Evolutionary conservation across 106 monocot genomes (phyloP), one percentile per base, ranked within the genome.

Genomic region (Triglochin maritima): DNA sequence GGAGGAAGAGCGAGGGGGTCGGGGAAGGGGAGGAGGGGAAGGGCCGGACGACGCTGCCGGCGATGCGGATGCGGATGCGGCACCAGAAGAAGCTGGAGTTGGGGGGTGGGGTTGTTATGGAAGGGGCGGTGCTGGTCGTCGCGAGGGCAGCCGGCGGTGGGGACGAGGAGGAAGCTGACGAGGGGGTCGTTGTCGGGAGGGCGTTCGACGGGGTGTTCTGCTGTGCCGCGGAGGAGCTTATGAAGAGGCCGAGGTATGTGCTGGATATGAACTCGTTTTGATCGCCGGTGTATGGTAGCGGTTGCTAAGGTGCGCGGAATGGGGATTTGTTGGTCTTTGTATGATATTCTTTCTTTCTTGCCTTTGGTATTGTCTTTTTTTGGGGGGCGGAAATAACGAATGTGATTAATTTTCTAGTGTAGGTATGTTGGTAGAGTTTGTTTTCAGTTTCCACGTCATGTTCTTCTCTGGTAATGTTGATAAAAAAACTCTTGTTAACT

Each of bases 231-330:
- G 49, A 42, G 71, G 51, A 62, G 50, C 60, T 71, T 12, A 59
- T 71, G 61, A 62, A 71, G 71, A 52, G 13, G 14, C 71, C 71
- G 2, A 50, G 71, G 42, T 60, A 71, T 51, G 53, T 61, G 4
- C 61, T 71, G 41, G 71, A 71, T 16, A 71, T 71, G 61, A 71
- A 71, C 62, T 71, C 71, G 5, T 71, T 71, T 49, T 70, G 60
- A 70, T 3, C 16, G 9, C 12, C 4, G 9, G 3, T 17, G 65
- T 4, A 14, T 13, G 44, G 6, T 5, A 44, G 5, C 29, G 29
- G 29, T 29, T 29, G 29, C 29, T 29, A 29, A 29, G 29, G 29
- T 29, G 29, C 29, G 29, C 29, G 29, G 29, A 1, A 29, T 29
- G 29, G 29, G 1, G 29, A 29, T 29, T 29, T 29, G 29, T 29